Percentiles rank a stretch among this genome's conserved stretches.
These are phyloP conservation scores for Pharus latifolius DNA, from an alignment of 176 grass and related monocot genomes.

Conservation along the genomic window DNA sequence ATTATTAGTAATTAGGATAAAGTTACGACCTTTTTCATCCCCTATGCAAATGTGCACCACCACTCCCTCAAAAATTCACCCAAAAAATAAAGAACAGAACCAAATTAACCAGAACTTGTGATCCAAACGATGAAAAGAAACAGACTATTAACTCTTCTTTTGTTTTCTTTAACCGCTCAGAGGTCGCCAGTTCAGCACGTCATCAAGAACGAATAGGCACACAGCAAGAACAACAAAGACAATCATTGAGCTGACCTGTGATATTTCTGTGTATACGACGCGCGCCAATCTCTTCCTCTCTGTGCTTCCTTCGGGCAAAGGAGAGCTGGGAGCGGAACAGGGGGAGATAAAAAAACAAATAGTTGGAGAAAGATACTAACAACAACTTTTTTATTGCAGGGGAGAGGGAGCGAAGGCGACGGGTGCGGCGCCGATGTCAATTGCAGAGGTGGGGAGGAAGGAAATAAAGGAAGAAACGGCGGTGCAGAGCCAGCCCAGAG, in stretches of 20 bases:
- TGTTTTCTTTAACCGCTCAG: no score
- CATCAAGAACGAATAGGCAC: neutral
- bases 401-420: neutral
- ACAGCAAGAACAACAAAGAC: neutral
- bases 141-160: neutral
- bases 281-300: no score
- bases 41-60: neutral
- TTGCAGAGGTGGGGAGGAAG: neutral
- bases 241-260: neutral
- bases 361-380: neutral
- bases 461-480: neutral
- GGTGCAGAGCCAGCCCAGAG: neutral
- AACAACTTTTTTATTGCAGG: neutral
- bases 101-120: neutral
- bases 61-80: neutral
- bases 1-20: neutral
- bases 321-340: neutral
- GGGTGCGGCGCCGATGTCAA: slow-evolving; percentile 22
- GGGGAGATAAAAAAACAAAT: neutral
- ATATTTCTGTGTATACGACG: neutral
- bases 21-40: neutral
- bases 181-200: neutral
- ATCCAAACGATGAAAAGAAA: neutral
- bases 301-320: neutral
- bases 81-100: neutral